Conservation (phyloP, 2,329 filamentous ascomycete genomes). For the Fusarium verrucosum region DNA sequence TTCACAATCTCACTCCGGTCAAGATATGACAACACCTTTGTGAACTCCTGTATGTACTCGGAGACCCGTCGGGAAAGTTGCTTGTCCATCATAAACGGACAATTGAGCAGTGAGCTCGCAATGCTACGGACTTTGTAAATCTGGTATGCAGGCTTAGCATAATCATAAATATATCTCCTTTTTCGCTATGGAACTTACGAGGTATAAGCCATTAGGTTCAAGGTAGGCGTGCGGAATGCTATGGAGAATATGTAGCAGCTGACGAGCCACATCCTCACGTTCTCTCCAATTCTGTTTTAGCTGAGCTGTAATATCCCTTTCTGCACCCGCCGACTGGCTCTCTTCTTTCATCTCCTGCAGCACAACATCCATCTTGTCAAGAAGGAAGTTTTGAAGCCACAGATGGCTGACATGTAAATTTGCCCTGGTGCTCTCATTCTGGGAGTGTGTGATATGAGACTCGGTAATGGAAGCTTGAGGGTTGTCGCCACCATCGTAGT, state of each 20-base stretch:
- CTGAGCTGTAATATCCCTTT: background rate
- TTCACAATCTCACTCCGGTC: constrained; percentile 7
- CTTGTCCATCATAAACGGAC: background rate
- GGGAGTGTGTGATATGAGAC: background rate
- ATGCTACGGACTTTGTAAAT: constrained; percentile 8
- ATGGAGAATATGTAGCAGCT: background rate
- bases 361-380: background rate
- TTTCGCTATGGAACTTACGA: background rate
- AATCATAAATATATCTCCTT: accelerated
- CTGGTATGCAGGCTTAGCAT: background rate
- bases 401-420: background rate
- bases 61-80: background rate
- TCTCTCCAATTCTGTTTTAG: constrained; percentile 1
- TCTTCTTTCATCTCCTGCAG: background rate
- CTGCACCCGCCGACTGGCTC: background rate
- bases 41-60: background rate
- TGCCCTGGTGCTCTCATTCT: background rate
- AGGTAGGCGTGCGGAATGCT: background rate
- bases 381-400: background rate
- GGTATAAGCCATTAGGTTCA: background rate
- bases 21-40: constrained; percentile 5
- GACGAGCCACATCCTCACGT: background rate
- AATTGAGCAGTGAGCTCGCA: background rate
- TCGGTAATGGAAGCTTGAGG: background rate
- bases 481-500: background rate